A percentile compares a stretch with the other conserved stretches of the same genome.
These are phyloP conservation scores for Isabelozyma pseudorhagii DNA, from an alignment of 805 yeast species.

Conservation along the genomic window DNA sequence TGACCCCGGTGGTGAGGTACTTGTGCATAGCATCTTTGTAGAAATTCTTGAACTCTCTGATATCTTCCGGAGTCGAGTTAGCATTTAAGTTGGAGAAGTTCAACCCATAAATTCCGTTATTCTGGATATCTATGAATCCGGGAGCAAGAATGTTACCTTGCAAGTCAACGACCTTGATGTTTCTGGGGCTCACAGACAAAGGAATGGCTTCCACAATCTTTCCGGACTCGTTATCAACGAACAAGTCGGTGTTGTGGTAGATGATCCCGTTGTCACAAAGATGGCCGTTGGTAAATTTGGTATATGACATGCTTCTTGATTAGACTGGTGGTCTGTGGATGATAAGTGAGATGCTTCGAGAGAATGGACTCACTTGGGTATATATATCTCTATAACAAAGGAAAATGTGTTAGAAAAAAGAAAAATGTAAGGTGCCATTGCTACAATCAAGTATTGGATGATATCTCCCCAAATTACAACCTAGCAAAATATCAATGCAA, in stretches of 20 bases:
- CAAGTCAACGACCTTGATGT: slow-evolving; percentile 36
- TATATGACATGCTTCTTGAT: slow-evolving; percentile 5
- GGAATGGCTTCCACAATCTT: slow-evolving; percentile 32
- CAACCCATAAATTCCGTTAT: slow-evolving; percentile 56
- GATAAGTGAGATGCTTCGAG: too few relatives aligned
- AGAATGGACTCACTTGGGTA: too few relatives aligned
- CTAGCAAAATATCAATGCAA: background rate
- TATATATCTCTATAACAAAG: too few relatives aligned
- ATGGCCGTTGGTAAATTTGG: slow-evolving; percentile 40
- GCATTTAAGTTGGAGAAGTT: slow-evolving; percentile 43
- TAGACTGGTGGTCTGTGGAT: too few relatives aligned
- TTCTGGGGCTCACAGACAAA: slow-evolving; percentile 2
- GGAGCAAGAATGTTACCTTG: slow-evolving; percentile 49
- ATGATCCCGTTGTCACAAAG: slow-evolving; percentile 42
- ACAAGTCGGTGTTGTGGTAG: slow-evolving; percentile 35
- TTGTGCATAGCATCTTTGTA: slow-evolving; percentile 45
- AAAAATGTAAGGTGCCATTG: too few relatives aligned
- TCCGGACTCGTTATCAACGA: slow-evolving; percentile 40
- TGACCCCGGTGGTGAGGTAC: slow-evolving; percentile 50
- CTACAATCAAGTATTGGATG: background rate
- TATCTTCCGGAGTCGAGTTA: slow-evolving; percentile 26
- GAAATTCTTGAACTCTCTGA: slow-evolving; percentile 27
- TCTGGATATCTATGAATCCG: slow-evolving; percentile 56
- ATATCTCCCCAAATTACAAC: too few relatives aligned
- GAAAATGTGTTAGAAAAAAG: too few relatives aligned